Evolutionary conservation across 169 alveolate genomes (phyloP), one percentile per base, ranked within the genome.

Genomic region (Cryptosporidium ryanae): DNA sequence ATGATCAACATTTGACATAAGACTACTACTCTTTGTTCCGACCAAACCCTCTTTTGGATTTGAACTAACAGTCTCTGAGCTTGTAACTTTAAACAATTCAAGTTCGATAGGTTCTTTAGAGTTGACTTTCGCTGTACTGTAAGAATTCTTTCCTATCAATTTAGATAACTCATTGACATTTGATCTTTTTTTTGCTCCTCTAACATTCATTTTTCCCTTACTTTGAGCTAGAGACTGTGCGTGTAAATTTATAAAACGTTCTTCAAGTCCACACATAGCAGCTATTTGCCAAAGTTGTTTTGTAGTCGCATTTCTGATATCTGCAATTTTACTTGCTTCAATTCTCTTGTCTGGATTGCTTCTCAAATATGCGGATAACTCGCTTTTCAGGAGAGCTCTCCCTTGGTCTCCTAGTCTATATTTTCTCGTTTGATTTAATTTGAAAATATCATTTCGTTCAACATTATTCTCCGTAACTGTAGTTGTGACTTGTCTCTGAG

Each of bases 241-340:
- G 34, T 76, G 87, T 27, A 76, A 59, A 23, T 76, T 76, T 1
- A 76, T 76, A 61, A 76, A 76, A 6, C 87, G 87, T 59, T 76
- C 87, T 38, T 76, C 87, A 43, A 76, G 64, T 31, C 87, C 87
- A 34, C 87, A 76, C 87, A 76, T 76, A 4, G 87, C 87, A 10
- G 87, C 87, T 59, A 76, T 76, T 38, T 76, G 87, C 87, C 87
- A 76, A n/a, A 76, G 71, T 55, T 76, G 87, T 48, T 76, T 76
- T 34, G 87, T 76, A 8, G 87, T 76, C 5, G 87, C 87, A 61
- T 76, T 76, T 50, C 87, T 27, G 31, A 76, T 76, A 55, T 76
- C 87, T 31, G 87, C 87, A 57, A 76, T 61, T 38, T 76, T 76
- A 15, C 71, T 76, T 34, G 87, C 87, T 23, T 76, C 87, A 38